These are phyloP conservation scores for Lophium mytilinum DNA, from an alignment of 495 filamentous ascomycete species.

Conservation along the genomic window DNA sequence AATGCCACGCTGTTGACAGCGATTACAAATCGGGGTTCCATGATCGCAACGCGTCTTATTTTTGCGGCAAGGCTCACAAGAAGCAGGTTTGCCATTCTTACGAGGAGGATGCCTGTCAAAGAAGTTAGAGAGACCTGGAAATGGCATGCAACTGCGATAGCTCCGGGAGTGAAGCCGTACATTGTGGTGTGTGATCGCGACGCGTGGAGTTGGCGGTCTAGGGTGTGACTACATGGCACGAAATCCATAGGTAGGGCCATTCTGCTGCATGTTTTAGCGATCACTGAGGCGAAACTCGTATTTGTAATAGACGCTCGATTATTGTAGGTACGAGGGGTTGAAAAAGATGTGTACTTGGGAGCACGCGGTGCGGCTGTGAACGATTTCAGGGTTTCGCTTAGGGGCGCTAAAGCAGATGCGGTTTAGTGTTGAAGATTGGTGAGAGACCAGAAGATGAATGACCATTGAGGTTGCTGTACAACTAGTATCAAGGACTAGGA, in stretches of 20 bases:
- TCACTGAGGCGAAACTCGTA: neutral
- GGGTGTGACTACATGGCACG: neutral
- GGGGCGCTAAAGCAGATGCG: neutral
- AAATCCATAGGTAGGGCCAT: neutral
- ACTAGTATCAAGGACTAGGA: too few relatives aligned
- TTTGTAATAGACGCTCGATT: neutral
- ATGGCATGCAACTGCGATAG: neutral
- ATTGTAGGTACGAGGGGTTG: neutral
- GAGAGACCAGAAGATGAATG: too few relatives aligned
- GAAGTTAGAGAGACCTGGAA: neutral
- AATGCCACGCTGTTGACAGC: constrained; percentile 15
- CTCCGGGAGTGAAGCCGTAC: too few relatives aligned
- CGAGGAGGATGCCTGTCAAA: constrained; percentile 8
- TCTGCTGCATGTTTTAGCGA: neutral
- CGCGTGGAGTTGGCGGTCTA: neutral
- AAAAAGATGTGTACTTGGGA: neutral
- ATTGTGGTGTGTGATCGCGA: neutral
- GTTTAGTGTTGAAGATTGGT: too few relatives aligned
- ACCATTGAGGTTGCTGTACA: too few relatives aligned
- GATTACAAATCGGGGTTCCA: constrained; percentile 11
- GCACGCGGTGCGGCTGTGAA: neutral
- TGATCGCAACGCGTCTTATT: constrained; percentile 19
- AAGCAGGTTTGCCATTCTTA: constrained; percentile 14
- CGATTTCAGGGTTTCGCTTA: neutral
- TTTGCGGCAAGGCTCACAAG: constrained; percentile 12